These are phyloP conservation scores for Peronospora destructor DNA, from an alignment of 352 stramenopile genomes.

Conservation along the genomic window DNA sequence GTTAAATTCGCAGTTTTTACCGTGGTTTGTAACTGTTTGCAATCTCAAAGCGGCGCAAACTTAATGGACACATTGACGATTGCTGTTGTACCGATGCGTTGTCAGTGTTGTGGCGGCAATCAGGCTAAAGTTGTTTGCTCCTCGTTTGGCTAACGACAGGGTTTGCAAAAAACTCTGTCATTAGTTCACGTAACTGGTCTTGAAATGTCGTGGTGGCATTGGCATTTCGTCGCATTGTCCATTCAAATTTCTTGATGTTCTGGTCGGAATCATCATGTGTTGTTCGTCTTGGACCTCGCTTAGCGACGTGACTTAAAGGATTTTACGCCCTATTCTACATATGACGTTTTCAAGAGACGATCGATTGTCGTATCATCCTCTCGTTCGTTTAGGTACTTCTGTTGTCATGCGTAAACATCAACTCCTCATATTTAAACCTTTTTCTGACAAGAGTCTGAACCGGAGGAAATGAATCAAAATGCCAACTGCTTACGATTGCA, in stretches of 20 bases:
- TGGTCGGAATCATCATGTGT: slow-evolving; percentile 1
- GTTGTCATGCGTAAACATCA: slow-evolving; percentile 39
- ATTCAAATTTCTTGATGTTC: slow-evolving; percentile 14
- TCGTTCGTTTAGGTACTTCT: background rate
- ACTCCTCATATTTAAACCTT: slow-evolving; percentile 62
- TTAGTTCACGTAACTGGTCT: slow-evolving; percentile 24
- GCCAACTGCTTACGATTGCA: slow-evolving; percentile 61
- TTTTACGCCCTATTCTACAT: slow-evolving; percentile 59
- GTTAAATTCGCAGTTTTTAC: no score
- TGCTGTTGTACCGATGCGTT: background rate
- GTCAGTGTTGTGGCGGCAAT: no score
- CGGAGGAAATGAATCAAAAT: slow-evolving; percentile 67
- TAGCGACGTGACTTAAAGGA: slow-evolving; percentile 33
- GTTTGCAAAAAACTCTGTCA: slow-evolving; percentile 21
- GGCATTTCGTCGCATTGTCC: slow-evolving; percentile 17
- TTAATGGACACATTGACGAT: background rate
- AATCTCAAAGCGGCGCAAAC: slow-evolving; percentile 23
- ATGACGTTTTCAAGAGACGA: slow-evolving; percentile 73
- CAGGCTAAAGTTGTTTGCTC: background rate
- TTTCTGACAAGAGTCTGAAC: slow-evolving; percentile 63
- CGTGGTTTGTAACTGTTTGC: no score
- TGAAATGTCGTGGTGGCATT: background rate
- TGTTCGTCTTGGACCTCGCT: slow-evolving; percentile 25
- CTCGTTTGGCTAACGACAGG: slow-evolving; percentile 20
- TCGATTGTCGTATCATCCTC: slow-evolving; percentile 58